Evolutionary conservation across 768 basidiomycete species (phyloP), one percentile per base, ranked within the genome.

Genomic region (Collybiopsis luxurians): DNA sequence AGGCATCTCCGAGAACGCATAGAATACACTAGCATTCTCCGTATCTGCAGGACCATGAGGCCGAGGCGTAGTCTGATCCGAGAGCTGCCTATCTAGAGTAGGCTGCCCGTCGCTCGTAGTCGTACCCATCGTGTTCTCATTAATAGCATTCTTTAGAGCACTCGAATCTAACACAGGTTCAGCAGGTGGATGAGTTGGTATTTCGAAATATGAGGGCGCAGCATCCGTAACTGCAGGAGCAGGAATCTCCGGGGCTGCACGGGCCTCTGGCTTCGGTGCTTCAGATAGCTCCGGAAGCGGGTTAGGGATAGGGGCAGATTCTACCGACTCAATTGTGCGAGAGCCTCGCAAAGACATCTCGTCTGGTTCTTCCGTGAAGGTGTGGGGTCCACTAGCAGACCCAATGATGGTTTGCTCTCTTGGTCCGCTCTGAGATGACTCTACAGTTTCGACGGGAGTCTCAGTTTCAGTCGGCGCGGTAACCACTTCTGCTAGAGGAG

Each of bases 351-450:
- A 42, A 55, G 28, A 44, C 46, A 81, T 66, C 6, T 74, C 73
- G 40, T 84, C 82, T 2, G 76, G 73, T 49, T 81, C 79, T 23
- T 78, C 79, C 0, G 79, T 83, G 67, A 84, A 78, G 7, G 79
- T 80, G 4, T 79, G 79, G 7, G 78, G 80, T 28, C 62, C 59
- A 39, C 34, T 31, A 13, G 48, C 55, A 44, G 49, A 40, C 17
- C 23, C 51, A 17, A 42, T 34, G 26, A 51, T 28, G 27, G 57
- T 19, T 6, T 24, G 1, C 34, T 28, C 26, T 34, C 17, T n/a
- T 23, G 39, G 9, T 34, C 23, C 44, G 24, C 10, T 34, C 19
- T 48, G 21, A 19, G 21, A 17, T 28, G 19, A 52, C 23, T 46
- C 31, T 27, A 36, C 59, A n/a, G 24, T 19, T 21, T 56, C 58